Conservation (phyloP, 805 yeast species). For the Saccharomycopsis sp. region DNA sequence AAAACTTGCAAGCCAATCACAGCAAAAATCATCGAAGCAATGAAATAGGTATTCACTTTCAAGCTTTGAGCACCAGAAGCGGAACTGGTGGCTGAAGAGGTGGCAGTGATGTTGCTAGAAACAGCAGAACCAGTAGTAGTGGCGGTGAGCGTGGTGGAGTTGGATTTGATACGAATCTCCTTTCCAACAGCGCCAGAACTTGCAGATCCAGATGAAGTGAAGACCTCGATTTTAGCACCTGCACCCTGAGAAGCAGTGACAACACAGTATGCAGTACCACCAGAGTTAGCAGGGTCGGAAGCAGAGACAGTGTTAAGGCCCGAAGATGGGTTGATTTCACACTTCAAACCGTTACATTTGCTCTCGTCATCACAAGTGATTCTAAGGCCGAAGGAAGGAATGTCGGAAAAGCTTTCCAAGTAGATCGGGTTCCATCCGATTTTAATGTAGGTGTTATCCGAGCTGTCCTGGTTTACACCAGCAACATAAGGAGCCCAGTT, state of each 20-base stretch:
- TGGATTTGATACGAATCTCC: background rate
- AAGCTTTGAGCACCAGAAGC: background rate
- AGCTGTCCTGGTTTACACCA: constrained; percentile 74
- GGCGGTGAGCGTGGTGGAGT: constrained; percentile 1
- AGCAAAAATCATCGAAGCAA: background rate
- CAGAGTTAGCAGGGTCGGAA: constrained; percentile 41
- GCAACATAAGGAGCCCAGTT: constrained; percentile 95
- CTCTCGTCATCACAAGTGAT: constrained; percentile 65
- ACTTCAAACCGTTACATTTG: constrained; percentile 69
- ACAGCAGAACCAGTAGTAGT: background rate
- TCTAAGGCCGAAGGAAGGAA: constrained; percentile 65
- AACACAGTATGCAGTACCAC: constrained; percentile 74
- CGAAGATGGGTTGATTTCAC: constrained; percentile 71
- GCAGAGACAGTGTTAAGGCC: constrained; percentile 53
- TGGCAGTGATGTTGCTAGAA: background rate
- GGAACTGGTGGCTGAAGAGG: constrained; percentile 7
- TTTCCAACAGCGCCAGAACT: constrained; percentile 4
- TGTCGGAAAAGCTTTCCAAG: constrained; percentile 45
- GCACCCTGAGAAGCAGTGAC: constrained; percentile 64
- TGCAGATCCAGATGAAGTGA: constrained; percentile 30
- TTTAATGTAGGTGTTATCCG: constrained; percentile 69
- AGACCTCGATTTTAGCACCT: constrained; percentile 68
- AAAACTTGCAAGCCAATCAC: constrained; percentile 9
- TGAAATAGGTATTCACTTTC: background rate
- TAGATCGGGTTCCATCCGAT: constrained; percentile 90